A percentile compares a stretch with the other conserved stretches of the same genome.
phyloP scores from a whole-genome alignment of 2,329 filamentous ascomycete species.

The Fusarium tjaetaba region DNA sequence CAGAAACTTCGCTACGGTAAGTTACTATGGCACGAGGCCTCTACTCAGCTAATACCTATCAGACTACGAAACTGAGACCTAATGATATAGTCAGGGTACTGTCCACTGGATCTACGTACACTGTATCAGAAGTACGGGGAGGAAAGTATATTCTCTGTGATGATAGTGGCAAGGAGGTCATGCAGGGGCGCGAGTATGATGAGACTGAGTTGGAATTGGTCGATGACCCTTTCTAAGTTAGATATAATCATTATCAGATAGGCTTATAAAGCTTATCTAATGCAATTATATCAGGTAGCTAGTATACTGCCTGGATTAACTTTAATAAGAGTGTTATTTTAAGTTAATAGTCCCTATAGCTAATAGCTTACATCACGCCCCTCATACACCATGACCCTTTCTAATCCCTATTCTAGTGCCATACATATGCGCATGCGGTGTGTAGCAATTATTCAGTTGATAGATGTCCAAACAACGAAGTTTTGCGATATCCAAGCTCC shows the following conservation, averaged over 20 bases:
- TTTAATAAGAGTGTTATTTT: too few species aligned
- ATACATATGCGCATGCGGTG: rapidly evolving
- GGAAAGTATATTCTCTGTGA: neutral
- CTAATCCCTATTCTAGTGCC: rapidly evolving
- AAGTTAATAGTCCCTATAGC: too few species aligned
- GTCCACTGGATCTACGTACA: neutral
- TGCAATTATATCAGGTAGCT: too few species aligned
- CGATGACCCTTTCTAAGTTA: neutral
- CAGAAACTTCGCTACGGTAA: neutral
- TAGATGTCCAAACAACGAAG: neutral
- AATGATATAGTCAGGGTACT: neutral
- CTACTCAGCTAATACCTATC: rapidly evolving
- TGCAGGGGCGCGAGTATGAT: neutral
- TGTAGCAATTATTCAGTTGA: rapidly evolving
- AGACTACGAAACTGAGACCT: neutral
- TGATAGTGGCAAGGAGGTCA: neutral
- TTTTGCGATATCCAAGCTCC: neutral
- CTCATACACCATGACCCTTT: too few species aligned
- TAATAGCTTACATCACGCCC: too few species aligned
- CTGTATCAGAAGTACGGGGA: neutral
- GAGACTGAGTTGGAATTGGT: neutral
- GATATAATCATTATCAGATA: too few species aligned
- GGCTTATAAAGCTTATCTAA: too few species aligned
- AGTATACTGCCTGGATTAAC: too few species aligned
- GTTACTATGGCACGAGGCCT: rapidly evolving